Base-by-base conservation (phyloP, 345 rosid species). In the Boechera divaricarpa region DNA sequence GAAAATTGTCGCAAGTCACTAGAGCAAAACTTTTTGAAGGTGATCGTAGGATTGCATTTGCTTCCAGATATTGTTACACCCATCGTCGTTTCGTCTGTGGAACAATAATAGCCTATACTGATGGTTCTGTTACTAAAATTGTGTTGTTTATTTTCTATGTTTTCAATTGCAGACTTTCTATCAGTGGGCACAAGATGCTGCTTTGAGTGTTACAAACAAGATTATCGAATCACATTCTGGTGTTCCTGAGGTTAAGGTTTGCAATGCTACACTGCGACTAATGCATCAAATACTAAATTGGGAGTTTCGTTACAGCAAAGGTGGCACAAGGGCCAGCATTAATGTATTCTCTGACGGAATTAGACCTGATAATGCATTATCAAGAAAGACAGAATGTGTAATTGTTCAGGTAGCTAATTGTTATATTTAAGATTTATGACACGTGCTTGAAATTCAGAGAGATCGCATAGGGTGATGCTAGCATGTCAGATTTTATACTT, bases 211-310 rank as follows among this genome's bases (percentile, higher is more conserved):
- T 67, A 84, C 99, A 79, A 85, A 80, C 56, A 85, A 80, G 85
- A 87, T 92, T 77, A 73, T 81, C 15, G 93, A 85, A 73, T 90
- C 94, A 67, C 83, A 81, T 83, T 77, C 83, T 64, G 87, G 51
- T 66, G 84, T 83, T 76, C 92, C 87, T 63, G 97, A 95, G 85
- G 94, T 84, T 63, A 92, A 89, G 86, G 99, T 88, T 74, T 91
- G 97, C 82, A 89, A 86, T 65, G 94, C 97, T 77, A 86, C 88
- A 10, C 81, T 95, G 64, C 87, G 89, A 70, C 87, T 95, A 77
- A 89, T 95, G 98, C 88, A 88, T 83, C 99, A 92, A 76, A 90
- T 95, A 74, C 86, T 92, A 52, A 92, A 87, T 74, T 92, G 99
- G 98, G 99, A 92, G 79, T 95, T 95, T 76, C 88, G 76, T 63